Conservation (phyloP, 352 stramenopile species). For the Pythium diclinum region DNA sequence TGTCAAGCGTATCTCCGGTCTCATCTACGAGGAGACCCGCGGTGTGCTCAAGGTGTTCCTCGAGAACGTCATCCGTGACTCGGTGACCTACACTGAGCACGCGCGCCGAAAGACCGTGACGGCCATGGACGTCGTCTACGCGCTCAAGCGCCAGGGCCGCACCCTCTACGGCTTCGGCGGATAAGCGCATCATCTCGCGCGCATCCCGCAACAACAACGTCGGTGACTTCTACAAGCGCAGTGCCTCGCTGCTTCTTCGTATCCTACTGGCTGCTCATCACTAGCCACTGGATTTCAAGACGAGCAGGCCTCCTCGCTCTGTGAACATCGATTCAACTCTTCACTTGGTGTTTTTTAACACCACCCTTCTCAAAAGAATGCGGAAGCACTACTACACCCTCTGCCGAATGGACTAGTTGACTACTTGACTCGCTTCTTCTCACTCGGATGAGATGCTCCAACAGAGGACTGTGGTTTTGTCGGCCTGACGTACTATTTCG, state of each 20-base stretch:
- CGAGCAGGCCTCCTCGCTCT: neutral
- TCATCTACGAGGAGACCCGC: conserved; percentile 76
- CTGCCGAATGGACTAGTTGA: no score
- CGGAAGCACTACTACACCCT: no score
- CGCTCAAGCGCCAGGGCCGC: conserved; percentile 92
- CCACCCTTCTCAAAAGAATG: conserved; percentile 34
- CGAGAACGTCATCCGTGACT: conserved; percentile 58
- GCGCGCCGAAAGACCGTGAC: conserved; percentile 92
- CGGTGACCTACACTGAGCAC: conserved; percentile 80
- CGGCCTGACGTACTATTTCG: no score
- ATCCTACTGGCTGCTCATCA: conserved; percentile 5
- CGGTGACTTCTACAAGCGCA: conserved; percentile 79
- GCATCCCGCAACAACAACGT: conserved; percentile 42
- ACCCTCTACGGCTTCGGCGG: conserved; percentile 88
- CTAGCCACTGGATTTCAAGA: conserved; percentile 2
- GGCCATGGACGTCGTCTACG: conserved; percentile 95
- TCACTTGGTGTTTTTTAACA: conserved; percentile 55
- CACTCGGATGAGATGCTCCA: no score
- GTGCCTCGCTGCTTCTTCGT: neutral
- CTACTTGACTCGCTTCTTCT: neutral
- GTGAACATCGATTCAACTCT: neutral
- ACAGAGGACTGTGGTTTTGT: no score
- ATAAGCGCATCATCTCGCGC: conserved; percentile 32
- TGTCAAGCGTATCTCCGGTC: conserved; percentile 52
- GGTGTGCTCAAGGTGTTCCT: conserved; percentile 63